Base-by-base conservation (phyloP, 2,329 filamentous ascomycete genomes). In the Fusarium sp. region DNA sequence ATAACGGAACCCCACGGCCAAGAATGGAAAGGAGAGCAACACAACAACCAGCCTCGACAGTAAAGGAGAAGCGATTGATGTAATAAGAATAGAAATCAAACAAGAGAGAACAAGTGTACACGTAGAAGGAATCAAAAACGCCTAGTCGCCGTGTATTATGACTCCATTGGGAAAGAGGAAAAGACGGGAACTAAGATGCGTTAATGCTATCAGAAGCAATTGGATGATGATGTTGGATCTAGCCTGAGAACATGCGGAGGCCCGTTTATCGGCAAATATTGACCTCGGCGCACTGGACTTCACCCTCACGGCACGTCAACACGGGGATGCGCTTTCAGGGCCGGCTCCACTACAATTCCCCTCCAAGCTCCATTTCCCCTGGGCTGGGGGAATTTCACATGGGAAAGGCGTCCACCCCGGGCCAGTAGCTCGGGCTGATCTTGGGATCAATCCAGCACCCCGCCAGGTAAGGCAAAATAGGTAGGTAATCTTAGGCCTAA, bases 1-100 rank as follows among this genome's bases (percentile, higher is more conserved):
- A 70, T 65, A 63, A 70, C 44, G 60, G 61, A 48, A 65, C 72
- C 72, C 72, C 72, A 72, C 68, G 67, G 44, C 46, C 52, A 53
- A 43, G 66, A 57, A 42, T 47, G 59, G 59, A 56, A 54, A 55
- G 55, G 44, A 58, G 54, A 46, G 58, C 42, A 54, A 50, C 15
- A n/a, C n/a, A n/a, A n/a, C n/a, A n/a, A n/a, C n/a, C n/a, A 50
- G 38, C 41, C 35, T 52, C 33, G 54, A 50, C 24, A 35, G 43
- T 21, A 39, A 43, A 24, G 33, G 41, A 54, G 9, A 39, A 46
- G 21, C 9, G 39, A 53, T 63, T 44, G 48, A 42, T 41, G n/a
- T 55, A 54, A 54, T 42, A 57, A 24, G 48, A 38, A n/a, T n/a
- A 56, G 39, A 47, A 53, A 61, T 42, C 28, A 47, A 59, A 50